phyloP scores from a whole-genome alignment of 768 basidiomycete species.

The Hydnomerulius pinastri region DNA sequence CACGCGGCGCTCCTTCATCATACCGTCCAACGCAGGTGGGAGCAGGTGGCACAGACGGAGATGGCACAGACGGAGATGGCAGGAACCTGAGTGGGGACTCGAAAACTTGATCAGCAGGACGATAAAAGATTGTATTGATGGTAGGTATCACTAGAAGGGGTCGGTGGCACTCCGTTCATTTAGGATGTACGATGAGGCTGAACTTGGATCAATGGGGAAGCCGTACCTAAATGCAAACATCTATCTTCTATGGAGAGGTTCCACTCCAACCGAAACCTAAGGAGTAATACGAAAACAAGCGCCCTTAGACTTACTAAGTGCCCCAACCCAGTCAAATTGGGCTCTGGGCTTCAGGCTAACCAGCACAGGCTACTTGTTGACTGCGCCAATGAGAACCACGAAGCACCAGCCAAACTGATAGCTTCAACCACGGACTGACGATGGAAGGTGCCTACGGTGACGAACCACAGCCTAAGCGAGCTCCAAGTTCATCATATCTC shows the following conservation, averaged over 20 bases:
- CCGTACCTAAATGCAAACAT: background rate
- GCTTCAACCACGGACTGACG: too few relatives aligned
- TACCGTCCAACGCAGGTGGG: background rate
- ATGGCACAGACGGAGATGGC: background rate
- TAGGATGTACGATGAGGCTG: conserved; percentile 3
- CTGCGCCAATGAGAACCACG: too few relatives aligned
- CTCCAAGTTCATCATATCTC: too few relatives aligned
- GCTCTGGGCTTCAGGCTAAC: background rate
- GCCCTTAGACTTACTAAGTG: background rate
- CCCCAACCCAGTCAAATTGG: background rate
- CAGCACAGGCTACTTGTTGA: too few relatives aligned
- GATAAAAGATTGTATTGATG: background rate
- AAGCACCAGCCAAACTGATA: too few relatives aligned
- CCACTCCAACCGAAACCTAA: background rate
- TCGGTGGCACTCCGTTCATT: conserved; percentile 6
- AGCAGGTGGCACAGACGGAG: background rate
- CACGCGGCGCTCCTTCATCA: background rate
- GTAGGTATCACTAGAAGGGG: conserved; percentile 10
- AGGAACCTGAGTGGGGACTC: background rate
- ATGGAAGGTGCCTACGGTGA: too few relatives aligned
- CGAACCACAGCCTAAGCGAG: too few relatives aligned
- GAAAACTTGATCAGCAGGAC: background rate
- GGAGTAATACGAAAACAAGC: background rate
- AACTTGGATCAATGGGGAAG: conserved; percentile 8
- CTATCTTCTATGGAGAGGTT: background rate